Evolutionary conservation across 164 flowering plant genomes (phyloP).

Genomic region (Aristolochia contorta): DNA sequence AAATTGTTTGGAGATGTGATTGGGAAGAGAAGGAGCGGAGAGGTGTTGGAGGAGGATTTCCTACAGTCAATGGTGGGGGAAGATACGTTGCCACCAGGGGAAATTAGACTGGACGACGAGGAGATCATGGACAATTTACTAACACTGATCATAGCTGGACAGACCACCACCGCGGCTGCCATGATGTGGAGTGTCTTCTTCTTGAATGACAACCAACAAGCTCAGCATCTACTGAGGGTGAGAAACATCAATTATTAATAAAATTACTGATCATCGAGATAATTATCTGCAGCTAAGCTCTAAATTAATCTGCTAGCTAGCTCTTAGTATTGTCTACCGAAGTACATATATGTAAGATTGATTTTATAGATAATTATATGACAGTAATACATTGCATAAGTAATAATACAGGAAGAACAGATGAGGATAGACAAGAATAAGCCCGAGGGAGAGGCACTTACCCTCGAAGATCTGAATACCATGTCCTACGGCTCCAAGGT

Average conservation of each 20-base stretch:
- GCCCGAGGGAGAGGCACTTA: slow-evolving; percentile 21
- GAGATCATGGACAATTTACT: slow-evolving; percentile 65
- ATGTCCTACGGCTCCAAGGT: slow-evolving; percentile 67
- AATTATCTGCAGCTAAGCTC: no score
- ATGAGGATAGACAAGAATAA: slow-evolving; percentile 19
- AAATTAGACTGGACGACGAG: slow-evolving; percentile 24
- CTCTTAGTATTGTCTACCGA: no score
- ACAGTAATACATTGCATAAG: neutral
- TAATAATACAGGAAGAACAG: slow-evolving; percentile 26
- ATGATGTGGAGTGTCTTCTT: slow-evolving; percentile 75
- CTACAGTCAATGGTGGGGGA: slow-evolving; percentile 25
- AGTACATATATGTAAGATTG: no score
- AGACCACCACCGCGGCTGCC: slow-evolving; percentile 67
- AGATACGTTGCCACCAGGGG: slow-evolving; percentile 5
- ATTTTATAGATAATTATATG: no score
- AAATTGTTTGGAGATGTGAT: slow-evolving; percentile 25
- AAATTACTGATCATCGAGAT: no score
- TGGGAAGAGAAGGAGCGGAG: slow-evolving; percentile 18
- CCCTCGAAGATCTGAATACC: slow-evolving; percentile 34
- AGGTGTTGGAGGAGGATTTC: slow-evolving; percentile 27
- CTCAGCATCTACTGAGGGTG: slow-evolving; percentile 32
- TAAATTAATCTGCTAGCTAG: no score
- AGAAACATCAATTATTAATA: neutral
- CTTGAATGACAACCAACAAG: slow-evolving; percentile 46
- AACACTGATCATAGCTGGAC: slow-evolving; percentile 64